Evolutionary conservation across 371 early-diverging fungal genomes (phyloP), one percentile per base, ranked within the genome.

Genomic region (Mortierella sp.): DNA sequence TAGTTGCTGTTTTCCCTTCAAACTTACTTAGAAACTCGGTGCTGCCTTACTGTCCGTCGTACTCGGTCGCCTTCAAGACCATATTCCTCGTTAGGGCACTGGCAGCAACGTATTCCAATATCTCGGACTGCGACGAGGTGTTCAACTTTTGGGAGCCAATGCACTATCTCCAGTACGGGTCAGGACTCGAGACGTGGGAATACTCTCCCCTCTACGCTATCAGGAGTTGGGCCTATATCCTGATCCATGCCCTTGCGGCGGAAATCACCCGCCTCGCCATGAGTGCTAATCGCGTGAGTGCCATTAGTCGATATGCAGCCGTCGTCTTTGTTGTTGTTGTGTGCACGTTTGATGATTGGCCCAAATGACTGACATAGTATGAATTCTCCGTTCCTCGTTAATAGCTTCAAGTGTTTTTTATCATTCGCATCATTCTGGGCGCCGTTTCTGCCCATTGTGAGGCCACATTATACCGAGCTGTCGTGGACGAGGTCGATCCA

Each of bases 121-220:
- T 85, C 50, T 75, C 80, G 39, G 97, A 98, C 85, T 98, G 98
- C 86, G 98, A 98, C 85, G 97, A 99, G 83, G 95, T 95, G 10
- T 98, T 92, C 88, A 98, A 98, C 89, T 99, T 95, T 85, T 98
- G 96, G 96, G 99, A 99, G 81, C 96, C 98, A 14, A 86, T 92
- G 45, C 98, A 98, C 79, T 96, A 95, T 75, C 85, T 97, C 52
- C 92, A 93, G 55, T 91, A 94, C 81, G 97, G 97, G 0, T 86
- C 86, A 67, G 99, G 97, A 40, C 87, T 96, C 71, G 95, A 97
- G 85, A 98, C 99, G 4, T 99, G 99, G 99, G 99, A 99, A 84
- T 97, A 98, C 77, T 93, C 96, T 13, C 96, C 98, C 7, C 86
- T 91, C 37, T 97, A 89, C 76, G 93, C 96, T 34, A 94, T 99